These are phyloP conservation scores for Trametes maxima DNA, from an alignment of 768 basidiomycete species.

Conservation along the genomic window DNA sequence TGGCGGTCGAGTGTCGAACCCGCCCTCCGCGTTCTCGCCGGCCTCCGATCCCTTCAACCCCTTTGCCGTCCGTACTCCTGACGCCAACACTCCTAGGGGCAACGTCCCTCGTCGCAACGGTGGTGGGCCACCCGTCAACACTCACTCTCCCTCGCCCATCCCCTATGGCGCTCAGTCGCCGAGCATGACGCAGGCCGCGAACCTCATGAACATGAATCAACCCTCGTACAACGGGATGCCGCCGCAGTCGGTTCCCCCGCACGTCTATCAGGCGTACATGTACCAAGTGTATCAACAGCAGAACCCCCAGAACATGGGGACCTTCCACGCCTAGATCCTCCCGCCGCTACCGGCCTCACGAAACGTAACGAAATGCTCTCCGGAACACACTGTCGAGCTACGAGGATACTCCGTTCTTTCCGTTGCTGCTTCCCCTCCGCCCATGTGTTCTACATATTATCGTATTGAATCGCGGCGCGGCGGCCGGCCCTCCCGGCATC, in stretches of 20 bases:
- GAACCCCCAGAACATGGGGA: slow-evolving; percentile 75
- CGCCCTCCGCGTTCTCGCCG: slow-evolving; percentile 52
- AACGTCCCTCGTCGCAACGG: slow-evolving; percentile 50
- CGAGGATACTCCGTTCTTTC: slow-evolving; percentile 24
- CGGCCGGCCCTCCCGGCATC: slow-evolving; percentile 1
- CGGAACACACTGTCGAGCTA: slow-evolving; percentile 25
- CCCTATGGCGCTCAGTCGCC: slow-evolving; percentile 67
- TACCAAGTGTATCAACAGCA: slow-evolving; percentile 82
- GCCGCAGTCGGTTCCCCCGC: slow-evolving; percentile 60
- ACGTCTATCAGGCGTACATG: slow-evolving; percentile 82
- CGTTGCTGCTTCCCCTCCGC: slow-evolving; percentile 11
- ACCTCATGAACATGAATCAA: slow-evolving; percentile 66
- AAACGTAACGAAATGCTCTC: slow-evolving; percentile 26
- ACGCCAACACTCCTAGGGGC: slow-evolving; percentile 52
- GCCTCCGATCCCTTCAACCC: slow-evolving; percentile 60
- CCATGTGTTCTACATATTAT: slow-evolving; percentile 19
- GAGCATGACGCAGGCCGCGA: slow-evolving; percentile 55
- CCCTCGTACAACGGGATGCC: slow-evolving; percentile 63
- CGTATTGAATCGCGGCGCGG: slow-evolving; percentile 20
- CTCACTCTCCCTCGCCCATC: slow-evolving; percentile 34
- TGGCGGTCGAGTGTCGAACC: slow-evolving; percentile 44
- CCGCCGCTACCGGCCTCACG: slow-evolving; percentile 29
- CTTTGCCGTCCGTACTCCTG: slow-evolving; percentile 53
- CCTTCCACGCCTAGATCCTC: slow-evolving; percentile 50
- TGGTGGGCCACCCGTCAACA: slow-evolving; percentile 36